These are phyloP conservation scores for Thelonectria blattea DNA, from an alignment of 2,329 filamentous ascomycete species.

Conservation along the genomic window DNA sequence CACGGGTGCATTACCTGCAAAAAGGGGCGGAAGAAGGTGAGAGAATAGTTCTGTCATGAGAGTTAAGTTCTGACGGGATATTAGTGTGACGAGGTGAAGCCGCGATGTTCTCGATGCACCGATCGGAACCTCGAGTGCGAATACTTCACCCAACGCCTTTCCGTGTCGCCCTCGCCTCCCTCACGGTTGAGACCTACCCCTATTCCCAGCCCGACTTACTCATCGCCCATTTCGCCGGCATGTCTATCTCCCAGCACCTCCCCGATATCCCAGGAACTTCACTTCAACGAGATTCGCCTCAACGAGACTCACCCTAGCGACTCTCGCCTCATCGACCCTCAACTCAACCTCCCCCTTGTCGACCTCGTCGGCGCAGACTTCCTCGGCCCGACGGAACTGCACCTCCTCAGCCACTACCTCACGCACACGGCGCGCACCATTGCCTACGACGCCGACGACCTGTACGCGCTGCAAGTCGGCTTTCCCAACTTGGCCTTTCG, in stretches of 20 bases:
- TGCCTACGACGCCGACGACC: constrained; percentile 45
- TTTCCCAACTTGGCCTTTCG: constrained; percentile 50
- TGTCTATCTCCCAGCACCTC: constrained; percentile 8
- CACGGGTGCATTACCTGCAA: constrained; percentile 34
- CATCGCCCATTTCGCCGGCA: not conserved
- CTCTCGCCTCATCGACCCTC: too few species aligned
- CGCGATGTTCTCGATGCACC: constrained; percentile 25
- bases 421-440: constrained; percentile 47
- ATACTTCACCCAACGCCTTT: constrained; percentile 9
- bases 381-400: constrained; percentile 42
- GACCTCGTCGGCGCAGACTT: not conserved
- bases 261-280: not conserved
- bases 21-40: constrained; percentile 32
- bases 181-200: not conserved
- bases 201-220: not conserved
- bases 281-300: not conserved
- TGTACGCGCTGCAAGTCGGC: constrained; percentile 48
- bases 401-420: constrained; percentile 49
- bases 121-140: constrained; percentile 23
- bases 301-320: not conserved
- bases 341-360: not conserved
- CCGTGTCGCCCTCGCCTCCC: not conserved
- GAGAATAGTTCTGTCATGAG: accelerated
- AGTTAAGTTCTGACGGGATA: not conserved
- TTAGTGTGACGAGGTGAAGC: constrained; percentile 29